Evolutionary conservation across 192 early-diverging fungal genomes (phyloP), one percentile per base, ranked within the genome.

Genomic region (Coemansia sp.): DNA sequence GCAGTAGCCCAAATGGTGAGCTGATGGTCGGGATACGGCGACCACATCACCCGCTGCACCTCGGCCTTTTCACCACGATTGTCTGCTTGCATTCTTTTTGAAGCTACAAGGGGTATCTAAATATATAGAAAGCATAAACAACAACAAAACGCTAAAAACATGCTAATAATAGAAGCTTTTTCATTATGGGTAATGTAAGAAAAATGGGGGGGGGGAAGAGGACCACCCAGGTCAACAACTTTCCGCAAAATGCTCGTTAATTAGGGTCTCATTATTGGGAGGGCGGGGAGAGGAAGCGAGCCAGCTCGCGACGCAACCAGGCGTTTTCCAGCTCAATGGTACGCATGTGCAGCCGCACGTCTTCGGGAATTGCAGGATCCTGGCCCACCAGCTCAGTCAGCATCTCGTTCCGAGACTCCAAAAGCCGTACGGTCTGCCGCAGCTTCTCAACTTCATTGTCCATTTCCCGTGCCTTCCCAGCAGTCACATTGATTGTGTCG

Each of bases 241-340:
- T 35, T 35, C 33, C 33, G 10, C 33, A 2, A 35, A 6, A 35
- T 35, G 33, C 33, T 35, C 33, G 10, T 35, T 35, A 35, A 35
- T 35, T 35, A 9, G 33, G 33, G 6, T 35, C 1, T 35, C 33
- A 35, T 35, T 35, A 35, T 6, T 35, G 33, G 33, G 33, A 35
- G 10, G 33, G 7, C 7, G 33, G 33, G 7, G 33, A 35, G 33
- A 35, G 7, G 10, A 35, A 35, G 35, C 50, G 50, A 18, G 53
- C 43, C 16, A 77, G 59, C 38, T 70, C 55, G 33, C 37, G 53
- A 52, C 63, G 62, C 38, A 77, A 63, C 67, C 68, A 77, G 16
- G 21, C 15, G 59, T 77, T 77, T 30, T 77, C 73, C 5, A 77
- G 63, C 73, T 77, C 73, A 9, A 77, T n/a, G 5, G 73, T 77